Percentiles rank a stretch among this genome's conserved stretches.
Evolutionary conservation across 2,329 filamentous ascomycete genomes (phyloP).

Genomic region (Aspergillus sp.): DNA sequence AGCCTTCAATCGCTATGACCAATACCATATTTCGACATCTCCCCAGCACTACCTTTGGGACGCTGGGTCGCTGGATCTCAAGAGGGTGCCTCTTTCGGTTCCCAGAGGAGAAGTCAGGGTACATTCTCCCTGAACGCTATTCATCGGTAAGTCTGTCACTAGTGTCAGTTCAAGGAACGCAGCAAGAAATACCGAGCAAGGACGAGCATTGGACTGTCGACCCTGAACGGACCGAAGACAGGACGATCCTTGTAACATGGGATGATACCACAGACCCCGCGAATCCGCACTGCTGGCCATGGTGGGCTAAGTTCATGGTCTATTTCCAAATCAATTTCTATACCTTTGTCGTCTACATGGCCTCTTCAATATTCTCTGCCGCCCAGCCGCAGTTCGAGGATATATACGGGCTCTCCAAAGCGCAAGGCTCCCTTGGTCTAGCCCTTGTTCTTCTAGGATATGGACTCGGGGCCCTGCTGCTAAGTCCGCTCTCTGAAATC

Average conservation of each 20-base stretch:
- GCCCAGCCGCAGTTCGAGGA: background rate
- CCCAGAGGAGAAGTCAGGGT: no score
- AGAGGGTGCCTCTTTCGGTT: no score
- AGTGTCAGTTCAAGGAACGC: no score
- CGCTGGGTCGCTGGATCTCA: no score
- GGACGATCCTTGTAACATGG: background rate
- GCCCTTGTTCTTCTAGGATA: background rate
- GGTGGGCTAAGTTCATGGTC: conserved; percentile 27
- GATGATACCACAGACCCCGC: conserved; percentile 19
- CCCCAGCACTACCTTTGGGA: no score
- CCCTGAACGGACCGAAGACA: no score
- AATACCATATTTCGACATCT: no score
- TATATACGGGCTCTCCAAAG: background rate
- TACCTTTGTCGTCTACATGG: background rate
- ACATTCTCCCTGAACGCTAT: no score
- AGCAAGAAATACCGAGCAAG: no score
- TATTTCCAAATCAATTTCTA: conserved; percentile 3
- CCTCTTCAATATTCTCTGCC: background rate
- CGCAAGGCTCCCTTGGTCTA: background rate
- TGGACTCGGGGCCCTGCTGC: background rate
- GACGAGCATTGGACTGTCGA: no score
- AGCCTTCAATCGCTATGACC: no score
- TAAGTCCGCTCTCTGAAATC: background rate
- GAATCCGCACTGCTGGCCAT: conserved; percentile 35
- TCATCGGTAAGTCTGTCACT: no score